A percentile compares a stretch with the other conserved stretches of the same genome.
phyloP scores from a whole-genome alignment of 345 rosid species.

The Camelina hispida region DNA sequence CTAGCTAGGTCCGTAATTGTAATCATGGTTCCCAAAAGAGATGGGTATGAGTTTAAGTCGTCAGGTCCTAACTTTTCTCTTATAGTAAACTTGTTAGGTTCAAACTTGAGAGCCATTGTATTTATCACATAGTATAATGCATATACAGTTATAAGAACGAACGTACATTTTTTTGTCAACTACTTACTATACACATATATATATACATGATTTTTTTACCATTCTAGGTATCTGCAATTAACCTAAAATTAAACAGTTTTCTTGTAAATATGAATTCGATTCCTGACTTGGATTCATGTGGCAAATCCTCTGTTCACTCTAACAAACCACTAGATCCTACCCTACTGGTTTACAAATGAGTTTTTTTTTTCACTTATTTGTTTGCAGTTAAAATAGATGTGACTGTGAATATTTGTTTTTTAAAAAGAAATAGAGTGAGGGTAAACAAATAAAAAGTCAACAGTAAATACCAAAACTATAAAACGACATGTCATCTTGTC shows the following conservation, averaged over 20 bases:
- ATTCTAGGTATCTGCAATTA: too few relatives aligned
- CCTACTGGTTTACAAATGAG: neutral
- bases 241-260: neutral
- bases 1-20: conserved; percentile 36
- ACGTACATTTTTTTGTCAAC: neutral
- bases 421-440: neutral
- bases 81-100: conserved; percentile 27
- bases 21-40: conserved; percentile 36
- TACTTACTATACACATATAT: neutral
- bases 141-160: too few relatives aligned
- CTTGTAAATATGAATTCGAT: neutral
- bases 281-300: neutral
- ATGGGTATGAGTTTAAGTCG: conserved; percentile 34
- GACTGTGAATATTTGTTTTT: neutral
- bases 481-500: conserved; percentile 40
- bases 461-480: conserved; percentile 40
- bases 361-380: neutral
- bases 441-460: conserved; percentile 37
- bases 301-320: neutral
- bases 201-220: neutral
- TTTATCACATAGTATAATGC: too few relatives aligned
- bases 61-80: conserved; percentile 39
- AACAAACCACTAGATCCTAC: neutral
- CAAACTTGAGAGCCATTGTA: conserved; percentile 10
- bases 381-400: neutral